These are phyloP conservation scores for maize (Zea mays) DNA, from an alignment of 176 grass and related monocot genomes.

Conservation along the genomic window DNA sequence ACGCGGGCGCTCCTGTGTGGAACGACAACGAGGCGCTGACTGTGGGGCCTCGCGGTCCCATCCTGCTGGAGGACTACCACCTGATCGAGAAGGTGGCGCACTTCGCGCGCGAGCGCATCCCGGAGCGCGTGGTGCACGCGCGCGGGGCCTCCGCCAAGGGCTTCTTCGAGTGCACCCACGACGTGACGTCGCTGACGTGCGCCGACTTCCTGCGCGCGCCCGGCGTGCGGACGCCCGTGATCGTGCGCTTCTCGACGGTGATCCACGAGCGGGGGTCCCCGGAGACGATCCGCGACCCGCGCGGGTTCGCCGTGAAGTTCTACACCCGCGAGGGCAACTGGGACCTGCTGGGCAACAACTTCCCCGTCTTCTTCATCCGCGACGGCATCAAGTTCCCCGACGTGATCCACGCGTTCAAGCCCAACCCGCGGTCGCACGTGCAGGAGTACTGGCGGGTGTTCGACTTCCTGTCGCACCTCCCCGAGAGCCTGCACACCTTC, in stretches of 20 bases:
- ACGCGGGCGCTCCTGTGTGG: slow-evolving; percentile 76
- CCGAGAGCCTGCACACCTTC: slow-evolving; percentile 91
- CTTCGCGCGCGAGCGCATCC: slow-evolving; percentile 87
- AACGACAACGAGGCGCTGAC: slow-evolving; percentile 94
- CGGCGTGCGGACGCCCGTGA: slow-evolving; percentile 53
- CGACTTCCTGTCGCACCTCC: slow-evolving; percentile 76
- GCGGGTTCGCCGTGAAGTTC: slow-evolving; percentile 94
- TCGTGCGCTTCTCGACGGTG: slow-evolving; percentile 91
- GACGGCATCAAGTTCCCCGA: slow-evolving; percentile 95
- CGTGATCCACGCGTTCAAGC: slow-evolving; percentile 94
- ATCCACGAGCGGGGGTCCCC: slow-evolving; percentile 88
- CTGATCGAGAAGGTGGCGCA: slow-evolving; percentile 79
- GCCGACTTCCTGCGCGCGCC: slow-evolving; percentile 85
- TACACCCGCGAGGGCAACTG: slow-evolving; percentile 91
- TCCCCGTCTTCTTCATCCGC: slow-evolving; percentile 96
- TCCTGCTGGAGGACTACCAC: slow-evolving; percentile 89
- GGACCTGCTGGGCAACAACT: slow-evolving; percentile 92
- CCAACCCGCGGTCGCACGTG: slow-evolving; percentile 72
- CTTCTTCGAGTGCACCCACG: slow-evolving; percentile 90
- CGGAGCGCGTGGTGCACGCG: slow-evolving; percentile 85
- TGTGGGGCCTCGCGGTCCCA: slow-evolving; percentile 62
- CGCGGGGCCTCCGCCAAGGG: slow-evolving; percentile 83
- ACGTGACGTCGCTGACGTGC: slow-evolving; percentile 61
- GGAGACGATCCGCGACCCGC: slow-evolving; percentile 89
- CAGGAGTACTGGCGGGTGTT: slow-evolving; percentile 94